Evolutionary conservation across 2,329 filamentous ascomycete species (phyloP).

Genomic region (Hypoxylon sp.): DNA sequence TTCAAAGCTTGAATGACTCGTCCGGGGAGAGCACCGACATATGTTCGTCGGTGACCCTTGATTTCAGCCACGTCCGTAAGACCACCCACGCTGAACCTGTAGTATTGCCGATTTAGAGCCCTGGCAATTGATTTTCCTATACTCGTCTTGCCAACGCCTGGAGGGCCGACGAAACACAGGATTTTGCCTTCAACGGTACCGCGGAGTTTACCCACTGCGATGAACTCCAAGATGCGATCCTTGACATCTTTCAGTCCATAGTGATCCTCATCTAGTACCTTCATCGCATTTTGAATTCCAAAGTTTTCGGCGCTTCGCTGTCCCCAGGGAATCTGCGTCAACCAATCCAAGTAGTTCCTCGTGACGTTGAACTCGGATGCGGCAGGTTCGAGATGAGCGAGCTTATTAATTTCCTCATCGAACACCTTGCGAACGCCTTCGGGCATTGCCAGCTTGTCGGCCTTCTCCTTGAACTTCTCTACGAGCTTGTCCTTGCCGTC

Average conservation of each 20-base stretch:
- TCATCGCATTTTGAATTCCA: slow-evolving; percentile 89
- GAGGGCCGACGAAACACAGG: slow-evolving; percentile 95
- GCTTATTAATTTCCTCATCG: slow-evolving; percentile 97
- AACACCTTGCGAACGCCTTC: slow-evolving; percentile 97
- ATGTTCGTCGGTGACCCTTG: slow-evolving; percentile 96
- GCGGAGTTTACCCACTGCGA: slow-evolving; percentile 95
- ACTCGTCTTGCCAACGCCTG: slow-evolving; percentile 97
- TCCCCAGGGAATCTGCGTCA: slow-evolving; percentile 98
- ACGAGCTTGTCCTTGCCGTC: slow-evolving; percentile 99
- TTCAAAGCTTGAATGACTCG: slow-evolving; percentile 98
- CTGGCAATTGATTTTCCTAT: slow-evolving; percentile 98
- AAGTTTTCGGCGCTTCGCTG: slow-evolving; percentile 97
- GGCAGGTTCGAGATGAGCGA: slow-evolving; percentile 92
- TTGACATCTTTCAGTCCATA: slow-evolving; percentile 98
- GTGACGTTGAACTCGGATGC: slow-evolving; percentile 99
- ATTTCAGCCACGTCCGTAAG: slow-evolving; percentile 98
- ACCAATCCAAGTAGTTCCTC: slow-evolving; percentile 97
- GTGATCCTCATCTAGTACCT: slow-evolving; percentile 94
- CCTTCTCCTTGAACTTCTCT: slow-evolving; percentile 97
- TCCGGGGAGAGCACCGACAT: slow-evolving; percentile 93
- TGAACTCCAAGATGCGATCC: slow-evolving; percentile 97
- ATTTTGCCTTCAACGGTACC: slow-evolving; percentile 99
- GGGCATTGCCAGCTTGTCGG: slow-evolving; percentile 93
- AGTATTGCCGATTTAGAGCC: slow-evolving; percentile 95
- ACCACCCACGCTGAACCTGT: slow-evolving; percentile 97